Conservation (phyloP, 257 asterid species). For the Sherardia arvensis region DNA sequence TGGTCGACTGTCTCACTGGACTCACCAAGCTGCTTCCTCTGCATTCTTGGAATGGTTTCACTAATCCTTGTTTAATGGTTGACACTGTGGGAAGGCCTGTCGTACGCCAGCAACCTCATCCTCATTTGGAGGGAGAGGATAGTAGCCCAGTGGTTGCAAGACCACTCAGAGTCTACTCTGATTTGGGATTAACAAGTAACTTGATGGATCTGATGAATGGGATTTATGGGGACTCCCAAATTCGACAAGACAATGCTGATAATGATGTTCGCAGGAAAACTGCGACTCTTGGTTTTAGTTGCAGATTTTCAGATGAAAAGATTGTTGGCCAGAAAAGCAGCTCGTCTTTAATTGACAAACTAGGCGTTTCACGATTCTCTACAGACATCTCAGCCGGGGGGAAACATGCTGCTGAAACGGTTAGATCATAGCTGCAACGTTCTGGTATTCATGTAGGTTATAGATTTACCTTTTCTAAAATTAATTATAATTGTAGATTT, state of each 20-base stretch:
- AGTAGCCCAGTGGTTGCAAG: constrained; percentile 21
- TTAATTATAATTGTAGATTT: constrained; percentile 23
- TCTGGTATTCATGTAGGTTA: constrained; percentile 14
- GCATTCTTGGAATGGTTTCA: constrained; percentile 59
- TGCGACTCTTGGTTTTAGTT: constrained; percentile 30
- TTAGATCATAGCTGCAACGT: constrained; percentile 11
- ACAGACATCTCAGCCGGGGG: constrained; percentile 26
- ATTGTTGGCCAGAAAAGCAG: constrained; percentile 23
- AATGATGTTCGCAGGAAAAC: constrained; percentile 18
- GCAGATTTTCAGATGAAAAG: constrained; percentile 36
- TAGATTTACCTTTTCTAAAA: constrained; percentile 22
- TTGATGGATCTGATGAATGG: constrained; percentile 64
- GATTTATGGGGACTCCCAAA: constrained; percentile 21
- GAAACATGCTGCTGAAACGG: constrained; percentile 18
- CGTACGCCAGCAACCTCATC: constrained; percentile 24
- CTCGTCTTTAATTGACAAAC: constrained; percentile 22
- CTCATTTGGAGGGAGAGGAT: constrained; percentile 17
- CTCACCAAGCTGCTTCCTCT: constrained; percentile 47
- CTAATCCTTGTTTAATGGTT: constrained; percentile 74
- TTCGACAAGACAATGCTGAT: constrained; percentile 10
- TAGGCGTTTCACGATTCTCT: constrained; percentile 14
- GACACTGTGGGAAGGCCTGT: constrained; percentile 55
- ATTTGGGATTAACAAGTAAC: constrained; percentile 45
- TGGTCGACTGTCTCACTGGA: constrained; percentile 54
- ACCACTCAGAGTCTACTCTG: constrained; percentile 36